Evolutionary conservation across 768 basidiomycete species (phyloP), one percentile per base, ranked within the genome.

Genomic region (Botryobasidium botryosum): DNA sequence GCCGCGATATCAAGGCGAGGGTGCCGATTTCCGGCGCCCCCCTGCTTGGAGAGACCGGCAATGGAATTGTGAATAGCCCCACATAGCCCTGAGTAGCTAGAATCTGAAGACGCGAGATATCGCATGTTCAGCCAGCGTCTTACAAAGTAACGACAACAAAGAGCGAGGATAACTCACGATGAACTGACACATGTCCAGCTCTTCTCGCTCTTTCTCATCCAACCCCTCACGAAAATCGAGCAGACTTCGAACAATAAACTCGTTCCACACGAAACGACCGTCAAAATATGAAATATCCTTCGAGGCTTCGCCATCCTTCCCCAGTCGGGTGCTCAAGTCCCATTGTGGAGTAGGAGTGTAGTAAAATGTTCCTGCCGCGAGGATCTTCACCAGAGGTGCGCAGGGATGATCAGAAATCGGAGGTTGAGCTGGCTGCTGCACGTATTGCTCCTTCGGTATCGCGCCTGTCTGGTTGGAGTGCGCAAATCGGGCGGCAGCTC

Each of bases 351-450:
- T 77, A 23, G 78, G 56, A 2, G 94, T 79, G 56, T 84, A 94
- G 62, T 96, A 99, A 64, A 99, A 99, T 1, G 81, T 77, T 5
- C 90, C 90, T 20, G 81, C 80, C 25, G 85, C 81, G 3, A 99
- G 64, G 45, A 96, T 88, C 61, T 92, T 94, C 38, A 75, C 79
- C 55, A 97, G 71, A 0, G 87, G 81, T 49, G 74, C 59, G 59
- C 91, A 96, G 2, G 94, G 94, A 55, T 97, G 87, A 54, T 91
- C 87, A n/a, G n/a, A n/a, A n/a, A n/a, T n/a, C n/a, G n/a, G n/a
- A 18, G 55, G 66, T n/a, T 66, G 66, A 8, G 72, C 53, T 31
- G 62, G 54, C 13, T 65, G 57, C 26, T 66, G 52, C 37, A 60
- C 56, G 46, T 68, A 67, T 24, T 59, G 31, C 43, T 72, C 66